Conservation (phyloP, 768 basidiomycete species). For the Dendrothele bispora region DNA sequence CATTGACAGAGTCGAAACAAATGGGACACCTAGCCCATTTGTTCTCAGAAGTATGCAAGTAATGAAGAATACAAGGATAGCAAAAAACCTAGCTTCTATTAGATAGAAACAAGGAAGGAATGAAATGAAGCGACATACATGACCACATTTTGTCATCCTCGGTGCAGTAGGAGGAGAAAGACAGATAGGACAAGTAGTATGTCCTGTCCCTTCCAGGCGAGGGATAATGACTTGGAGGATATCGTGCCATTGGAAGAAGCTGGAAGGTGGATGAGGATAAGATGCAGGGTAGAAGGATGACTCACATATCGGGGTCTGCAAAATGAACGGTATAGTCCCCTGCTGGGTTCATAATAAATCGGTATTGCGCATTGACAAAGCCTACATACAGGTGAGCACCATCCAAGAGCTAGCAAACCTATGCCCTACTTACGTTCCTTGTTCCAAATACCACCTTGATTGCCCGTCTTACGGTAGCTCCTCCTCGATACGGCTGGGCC, state of each 20-base stretch:
- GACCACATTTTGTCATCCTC: constrained; percentile 96
- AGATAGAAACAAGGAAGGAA: constrained; percentile 13
- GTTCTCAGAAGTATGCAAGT: constrained; percentile 79
- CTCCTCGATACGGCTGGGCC: constrained; percentile 78
- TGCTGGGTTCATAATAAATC: constrained; percentile 92
- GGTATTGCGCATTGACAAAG: constrained; percentile 95
- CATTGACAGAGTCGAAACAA: constrained; percentile 91
- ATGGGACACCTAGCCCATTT: constrained; percentile 96
- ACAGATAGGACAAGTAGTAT: constrained; percentile 91
- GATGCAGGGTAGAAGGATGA: constrained; percentile 17
- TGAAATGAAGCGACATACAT: constrained; percentile 58
- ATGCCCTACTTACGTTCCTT: constrained; percentile 77
- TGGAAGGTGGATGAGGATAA: constrained; percentile 27
- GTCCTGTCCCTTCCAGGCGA: constrained; percentile 53
- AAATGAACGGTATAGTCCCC: constrained; percentile 95
- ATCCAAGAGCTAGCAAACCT: constrained; percentile 1
- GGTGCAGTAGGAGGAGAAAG: constrained; percentile 87
- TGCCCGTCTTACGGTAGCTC: constrained; percentile 68
- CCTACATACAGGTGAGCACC: constrained; percentile 44
- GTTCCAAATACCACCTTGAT: constrained; percentile 73
- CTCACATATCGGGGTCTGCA: constrained; percentile 95
- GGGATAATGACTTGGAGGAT: constrained; percentile 94
- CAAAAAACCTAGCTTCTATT: constrained; percentile 73
- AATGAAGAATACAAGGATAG: constrained; percentile 92
- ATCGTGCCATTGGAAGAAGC: constrained; percentile 95